phyloP scores from a whole-genome alignment of 305 asterid species.

The Coffea humblotiana region DNA sequence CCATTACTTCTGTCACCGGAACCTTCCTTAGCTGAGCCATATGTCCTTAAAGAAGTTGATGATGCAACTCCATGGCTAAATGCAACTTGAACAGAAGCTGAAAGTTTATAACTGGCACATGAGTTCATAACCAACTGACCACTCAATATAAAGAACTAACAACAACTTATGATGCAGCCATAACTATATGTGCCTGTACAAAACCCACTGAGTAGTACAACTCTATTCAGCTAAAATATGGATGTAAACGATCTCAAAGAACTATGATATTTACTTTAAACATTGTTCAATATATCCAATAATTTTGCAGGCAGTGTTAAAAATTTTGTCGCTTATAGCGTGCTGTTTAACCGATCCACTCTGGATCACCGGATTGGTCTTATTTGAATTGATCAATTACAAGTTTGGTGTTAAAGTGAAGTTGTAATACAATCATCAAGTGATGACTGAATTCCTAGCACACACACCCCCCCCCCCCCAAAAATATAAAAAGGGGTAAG shows the following conservation, averaged over 20 bases:
- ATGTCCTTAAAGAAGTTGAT: conserved; percentile 37
- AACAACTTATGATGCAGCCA: background rate
- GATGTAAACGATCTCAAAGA: background rate
- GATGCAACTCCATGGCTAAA: conserved; percentile 41
- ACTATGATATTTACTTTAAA: background rate
- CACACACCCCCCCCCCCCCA: too few relatives aligned
- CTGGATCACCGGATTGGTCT: too few relatives aligned
- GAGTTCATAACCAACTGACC: conserved; percentile 14
- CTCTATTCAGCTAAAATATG: background rate
- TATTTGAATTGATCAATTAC: background rate
- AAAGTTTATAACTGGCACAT: conserved; percentile 24
- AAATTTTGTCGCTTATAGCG: background rate
- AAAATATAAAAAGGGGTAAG: background rate
- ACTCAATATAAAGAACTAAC: background rate
- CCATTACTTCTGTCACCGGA: conserved; percentile 23
- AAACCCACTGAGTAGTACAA: background rate
- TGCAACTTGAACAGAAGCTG: conserved; percentile 50
- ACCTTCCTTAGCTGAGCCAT: conserved; percentile 35
- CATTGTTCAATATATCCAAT: background rate
- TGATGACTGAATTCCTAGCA: background rate
- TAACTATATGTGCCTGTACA: background rate
- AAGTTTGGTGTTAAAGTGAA: background rate
- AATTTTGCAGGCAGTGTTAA: background rate
- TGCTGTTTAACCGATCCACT: too few relatives aligned
- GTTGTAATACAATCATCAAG: conserved; percentile 1